These are phyloP conservation scores for Syzygium malaccense DNA, from an alignment of 441 rosid genomes.

Conservation along the genomic window DNA sequence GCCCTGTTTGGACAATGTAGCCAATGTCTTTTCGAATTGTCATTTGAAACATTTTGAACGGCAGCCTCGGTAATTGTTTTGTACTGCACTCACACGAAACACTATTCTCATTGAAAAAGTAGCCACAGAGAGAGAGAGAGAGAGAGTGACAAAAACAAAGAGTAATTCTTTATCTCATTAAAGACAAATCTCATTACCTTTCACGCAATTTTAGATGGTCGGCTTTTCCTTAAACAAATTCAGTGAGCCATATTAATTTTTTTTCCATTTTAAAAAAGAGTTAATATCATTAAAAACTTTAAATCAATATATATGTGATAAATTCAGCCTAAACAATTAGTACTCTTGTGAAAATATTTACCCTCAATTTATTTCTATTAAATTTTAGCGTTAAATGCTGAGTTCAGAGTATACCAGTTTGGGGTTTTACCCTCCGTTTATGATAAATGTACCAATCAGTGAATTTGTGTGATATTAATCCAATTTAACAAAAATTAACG, in stretches of 20 bases:
- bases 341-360: no score
- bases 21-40: not conserved
- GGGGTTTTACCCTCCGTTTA: no score
- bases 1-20: not conserved
- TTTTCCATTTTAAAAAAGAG: not conserved
- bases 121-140: not conserved
- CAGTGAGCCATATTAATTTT: not conserved
- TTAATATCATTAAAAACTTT: no score
- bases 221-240: not conserved
- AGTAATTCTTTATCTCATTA: not conserved
- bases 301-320: no score
- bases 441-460: no score
- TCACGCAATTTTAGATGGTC: not conserved
- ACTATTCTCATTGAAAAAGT: not conserved
- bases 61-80: not conserved
- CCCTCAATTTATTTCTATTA: no score
- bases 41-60: not conserved
- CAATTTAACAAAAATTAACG: no score
- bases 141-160: not conserved
- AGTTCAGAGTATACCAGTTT: no score
- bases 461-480: no score
- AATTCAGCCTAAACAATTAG: no score
- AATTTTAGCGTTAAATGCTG: no score
- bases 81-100: not conserved
- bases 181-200: not conserved